These are phyloP conservation scores for Rhexocercosporidium sp. DNA, from an alignment of 2,329 filamentous ascomycete genomes.

Conservation along the genomic window DNA sequence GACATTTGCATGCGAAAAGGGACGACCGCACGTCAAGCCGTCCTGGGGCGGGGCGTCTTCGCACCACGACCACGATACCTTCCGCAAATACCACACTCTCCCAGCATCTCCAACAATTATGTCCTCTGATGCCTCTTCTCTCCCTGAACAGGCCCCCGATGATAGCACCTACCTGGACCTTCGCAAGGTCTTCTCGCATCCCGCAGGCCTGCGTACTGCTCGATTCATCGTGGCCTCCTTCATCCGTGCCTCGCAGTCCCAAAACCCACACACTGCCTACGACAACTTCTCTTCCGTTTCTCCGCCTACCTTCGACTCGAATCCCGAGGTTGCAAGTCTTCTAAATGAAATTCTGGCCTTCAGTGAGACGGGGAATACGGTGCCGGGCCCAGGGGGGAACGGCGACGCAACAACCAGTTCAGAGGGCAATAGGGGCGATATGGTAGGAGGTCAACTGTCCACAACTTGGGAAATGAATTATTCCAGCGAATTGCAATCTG, in stretches of 20 bases:
- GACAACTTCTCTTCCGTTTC: slow-evolving; percentile 15
- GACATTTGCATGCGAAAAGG: slow-evolving; percentile 24
- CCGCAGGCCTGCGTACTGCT: slow-evolving; percentile 28
- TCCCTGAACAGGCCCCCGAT: slow-evolving; percentile 3
- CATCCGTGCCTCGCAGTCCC: slow-evolving; percentile 5
- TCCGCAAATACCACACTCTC: not conserved
- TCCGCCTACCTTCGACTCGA: slow-evolving; percentile 14
- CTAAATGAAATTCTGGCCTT: slow-evolving; percentile 28
- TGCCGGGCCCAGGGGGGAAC: not conserved
- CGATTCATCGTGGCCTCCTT: slow-evolving; percentile 21
- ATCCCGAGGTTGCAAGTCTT: slow-evolving; percentile 19
- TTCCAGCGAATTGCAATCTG: not conserved
- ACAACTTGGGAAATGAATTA: not conserved
- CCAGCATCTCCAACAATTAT: slow-evolving; percentile 13
- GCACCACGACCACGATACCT: slow-evolving; percentile 17
- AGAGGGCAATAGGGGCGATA: not conserved
- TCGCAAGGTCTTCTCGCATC: slow-evolving; percentile 24
- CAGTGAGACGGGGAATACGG: slow-evolving; percentile 15
- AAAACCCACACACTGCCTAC: not conserved
- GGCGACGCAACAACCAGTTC: not conserved
- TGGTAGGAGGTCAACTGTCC: not conserved
- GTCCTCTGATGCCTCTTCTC: slow-evolving; percentile 20
- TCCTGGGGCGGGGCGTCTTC: slow-evolving; percentile 22
- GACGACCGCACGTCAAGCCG: slow-evolving; percentile 28
- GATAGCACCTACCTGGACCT: slow-evolving; percentile 23